phyloP scores from a whole-genome alignment of 768 basidiomycete species.

The Boletus subcaerulescens region DNA sequence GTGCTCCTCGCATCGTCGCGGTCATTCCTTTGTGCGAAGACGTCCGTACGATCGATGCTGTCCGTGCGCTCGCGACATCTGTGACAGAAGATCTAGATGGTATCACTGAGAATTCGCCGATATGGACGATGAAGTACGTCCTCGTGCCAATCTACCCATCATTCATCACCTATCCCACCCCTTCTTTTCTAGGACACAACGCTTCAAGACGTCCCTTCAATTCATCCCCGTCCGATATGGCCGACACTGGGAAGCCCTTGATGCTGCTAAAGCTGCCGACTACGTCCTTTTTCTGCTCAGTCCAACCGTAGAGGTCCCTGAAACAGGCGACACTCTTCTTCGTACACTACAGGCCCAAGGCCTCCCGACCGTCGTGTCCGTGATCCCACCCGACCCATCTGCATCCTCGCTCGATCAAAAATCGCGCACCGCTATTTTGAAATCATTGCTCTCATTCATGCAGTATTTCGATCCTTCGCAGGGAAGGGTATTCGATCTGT shows the following conservation, averaged over 20 bases:
- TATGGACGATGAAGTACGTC: slow-evolving; percentile 68
- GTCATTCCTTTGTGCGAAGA: slow-evolving; percentile 81
- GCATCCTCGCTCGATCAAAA: slow-evolving; percentile 54
- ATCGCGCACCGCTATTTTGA: slow-evolving; percentile 63
- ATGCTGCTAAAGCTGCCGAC: slow-evolving; percentile 85
- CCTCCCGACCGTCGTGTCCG: slow-evolving; percentile 77
- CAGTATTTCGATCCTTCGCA: slow-evolving; percentile 92
- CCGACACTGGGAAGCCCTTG: slow-evolving; percentile 72
- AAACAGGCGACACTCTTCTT: slow-evolving; percentile 84
- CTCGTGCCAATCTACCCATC: background rate
- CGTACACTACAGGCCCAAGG: slow-evolving; percentile 89
- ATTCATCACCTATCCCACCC: background rate
- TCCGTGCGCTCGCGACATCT: slow-evolving; percentile 55
- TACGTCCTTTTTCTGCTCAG: slow-evolving; percentile 88
- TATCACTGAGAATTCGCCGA: slow-evolving; percentile 7
- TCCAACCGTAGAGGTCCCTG: slow-evolving; percentile 74
- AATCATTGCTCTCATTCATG: slow-evolving; percentile 91
- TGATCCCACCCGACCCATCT: slow-evolving; percentile 54
- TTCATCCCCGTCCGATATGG: slow-evolving; percentile 76
- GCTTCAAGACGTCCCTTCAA: slow-evolving; percentile 90
- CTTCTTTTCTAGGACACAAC: slow-evolving; percentile 57
- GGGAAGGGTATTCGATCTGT: slow-evolving; percentile 70
- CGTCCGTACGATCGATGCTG: slow-evolving; percentile 49
- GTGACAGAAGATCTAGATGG: slow-evolving; percentile 45
- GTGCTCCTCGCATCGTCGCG: slow-evolving; percentile 81